Base-by-base conservation (phyloP, 257 asterid genomes). In the Primulina tabacum region DNA sequence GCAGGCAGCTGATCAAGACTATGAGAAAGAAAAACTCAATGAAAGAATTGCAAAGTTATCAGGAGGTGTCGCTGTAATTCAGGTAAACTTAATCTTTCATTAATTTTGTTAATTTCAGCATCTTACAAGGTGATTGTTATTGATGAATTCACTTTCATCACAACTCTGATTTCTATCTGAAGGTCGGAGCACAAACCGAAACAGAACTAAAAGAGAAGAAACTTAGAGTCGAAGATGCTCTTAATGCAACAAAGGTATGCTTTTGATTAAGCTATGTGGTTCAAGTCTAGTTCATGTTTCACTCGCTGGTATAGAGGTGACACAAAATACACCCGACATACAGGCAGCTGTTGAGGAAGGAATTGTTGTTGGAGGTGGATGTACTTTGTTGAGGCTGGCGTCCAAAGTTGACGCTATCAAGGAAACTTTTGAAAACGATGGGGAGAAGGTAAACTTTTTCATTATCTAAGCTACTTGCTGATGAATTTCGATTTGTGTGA, bases 121-220 rank as follows among this genome's bases (percentile, higher is more conserved):
- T 40, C 7, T 6, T 43, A 50, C 2, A 8, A 0, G 8, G 32
- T 28, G 33, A 21, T 17, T 11, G 3, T 34, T 37, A 1, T 60
- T 69, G 47, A 21, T 61, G 11, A 34, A 14, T 18, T 29, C 16
- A 16, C 47, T 20, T 60, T 33, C 17, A 32, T 29, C 40, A 17
- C 18, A 35, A n/a, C 52, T 38, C 37, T 74, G 76, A 68, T 70
- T 70, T 32, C 29, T 21, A 35, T 60, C 47, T 33, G 76, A 75
- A 93, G 99, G 97, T 93, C 65, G 99, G 99, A 67, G 99, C 99
- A 2, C 97, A 93, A 87, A 93, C 99, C 65, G 99, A 90, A 74
- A 90, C 97, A 2, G 99, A 93, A 84, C 80, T 93, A 70, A 93
- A 93, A 76, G 99, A 93, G 71, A 93, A 93, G 91, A 90, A 90